Conservation (phyloP, 805 yeast species). For the Ogataea nitratoaversa region DNA sequence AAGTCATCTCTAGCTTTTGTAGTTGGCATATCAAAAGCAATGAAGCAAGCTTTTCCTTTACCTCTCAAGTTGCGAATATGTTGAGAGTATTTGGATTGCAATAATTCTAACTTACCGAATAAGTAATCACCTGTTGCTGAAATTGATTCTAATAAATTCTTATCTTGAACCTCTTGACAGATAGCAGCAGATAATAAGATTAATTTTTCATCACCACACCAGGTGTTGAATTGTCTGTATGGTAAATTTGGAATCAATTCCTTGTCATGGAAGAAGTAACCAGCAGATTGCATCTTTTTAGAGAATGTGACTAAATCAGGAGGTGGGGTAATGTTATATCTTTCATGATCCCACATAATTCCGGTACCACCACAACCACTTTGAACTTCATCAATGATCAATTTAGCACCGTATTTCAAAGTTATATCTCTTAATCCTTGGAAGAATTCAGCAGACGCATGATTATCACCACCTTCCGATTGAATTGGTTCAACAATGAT, state of each 20-base stretch:
- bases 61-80: conserved; percentile 62
- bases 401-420: conserved; percentile 59
- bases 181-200: conserved; percentile 73
- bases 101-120: conserved; percentile 47
- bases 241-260: conserved; percentile 69
- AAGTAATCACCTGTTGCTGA: conserved; percentile 64
- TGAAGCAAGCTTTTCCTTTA: conserved; percentile 68
- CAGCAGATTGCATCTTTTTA: conserved; percentile 87
- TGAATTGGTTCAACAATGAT: conserved; percentile 87
- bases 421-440: conserved; percentile 79
- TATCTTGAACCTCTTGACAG: conserved; percentile 56
- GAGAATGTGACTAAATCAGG: conserved; percentile 86
- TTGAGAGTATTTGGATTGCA: conserved; percentile 53
- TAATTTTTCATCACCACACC: conserved; percentile 91
- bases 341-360: conserved; percentile 83
- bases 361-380: conserved; percentile 91
- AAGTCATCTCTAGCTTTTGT: conserved; percentile 57
- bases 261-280: conserved; percentile 75
- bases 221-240: conserved; percentile 89
- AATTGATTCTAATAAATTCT: conserved; percentile 55
- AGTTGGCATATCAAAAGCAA: conserved; percentile 70
- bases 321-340: conserved; percentile 67
- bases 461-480: conserved; percentile 91
- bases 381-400: conserved; percentile 84
- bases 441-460: conserved; percentile 73